These are phyloP conservation scores for Phytophthora citrophthora DNA, from an alignment of 352 stramenopile genomes.

Conservation along the genomic window DNA sequence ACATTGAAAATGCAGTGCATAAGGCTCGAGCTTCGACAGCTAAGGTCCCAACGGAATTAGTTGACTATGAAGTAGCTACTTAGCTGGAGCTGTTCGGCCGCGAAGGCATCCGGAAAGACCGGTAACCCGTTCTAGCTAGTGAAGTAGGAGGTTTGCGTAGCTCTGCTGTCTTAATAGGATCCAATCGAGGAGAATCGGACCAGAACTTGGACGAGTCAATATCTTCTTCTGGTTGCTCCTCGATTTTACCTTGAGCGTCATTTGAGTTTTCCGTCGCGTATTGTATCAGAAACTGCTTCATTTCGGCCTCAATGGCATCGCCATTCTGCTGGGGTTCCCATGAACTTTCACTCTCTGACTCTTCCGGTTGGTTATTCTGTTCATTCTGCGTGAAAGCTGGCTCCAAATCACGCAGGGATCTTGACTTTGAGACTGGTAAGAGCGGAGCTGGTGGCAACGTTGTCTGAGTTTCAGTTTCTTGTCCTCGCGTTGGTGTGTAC, in stretches of 20 bases:
- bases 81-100: conserved; percentile 25
- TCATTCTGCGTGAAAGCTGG: background rate
- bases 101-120: conserved; percentile 56
- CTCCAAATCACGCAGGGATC: conserved; percentile 5
- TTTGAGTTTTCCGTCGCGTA: conserved; percentile 21
- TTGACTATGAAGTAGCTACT: background rate
- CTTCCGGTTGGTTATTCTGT: conserved; percentile 19
- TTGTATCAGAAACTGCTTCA: conserved; percentile 60
- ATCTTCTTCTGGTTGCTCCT: conserved; percentile 33
- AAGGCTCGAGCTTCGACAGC: conserved; percentile 7
- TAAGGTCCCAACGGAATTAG: background rate
- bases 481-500: background rate
- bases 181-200: conserved; percentile 55
- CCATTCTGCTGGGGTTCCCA: conserved; percentile 42
- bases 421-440: conserved; percentile 29
- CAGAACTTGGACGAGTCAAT: conserved; percentile 17
- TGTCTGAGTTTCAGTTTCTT: conserved; percentile 64
- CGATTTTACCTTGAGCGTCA: conserved; percentile 15
- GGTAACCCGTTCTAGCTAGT: conserved; percentile 54
- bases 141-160: conserved; percentile 55
- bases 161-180: conserved; percentile 52
- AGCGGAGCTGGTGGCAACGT: conserved; percentile 42
- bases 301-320: conserved; percentile 52
- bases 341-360: conserved; percentile 5
- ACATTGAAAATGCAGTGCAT: conserved; percentile 46